phyloP scores from a whole-genome alignment of 257 asterid genomes.

The Scutellaria baicalensis region DNA sequence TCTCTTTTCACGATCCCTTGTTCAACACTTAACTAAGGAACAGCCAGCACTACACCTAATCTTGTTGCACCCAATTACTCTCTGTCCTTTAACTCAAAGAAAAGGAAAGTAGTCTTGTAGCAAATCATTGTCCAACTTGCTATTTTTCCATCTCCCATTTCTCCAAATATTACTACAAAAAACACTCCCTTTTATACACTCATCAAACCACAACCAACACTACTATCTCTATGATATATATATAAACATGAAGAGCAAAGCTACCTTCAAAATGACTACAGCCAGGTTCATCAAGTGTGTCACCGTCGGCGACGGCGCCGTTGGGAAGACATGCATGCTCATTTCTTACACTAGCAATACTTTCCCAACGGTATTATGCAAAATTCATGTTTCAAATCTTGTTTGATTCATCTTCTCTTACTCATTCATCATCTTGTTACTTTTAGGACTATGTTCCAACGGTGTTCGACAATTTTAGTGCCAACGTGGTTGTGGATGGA shows the following conservation, averaged over 20 bases:
- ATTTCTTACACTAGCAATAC: constrained; percentile 84
- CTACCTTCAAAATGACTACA: constrained; percentile 36
- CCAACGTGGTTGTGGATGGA: constrained; percentile 89
- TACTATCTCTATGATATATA: background rate
- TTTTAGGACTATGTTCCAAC: constrained; percentile 82
- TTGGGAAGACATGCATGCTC: constrained; percentile 85
- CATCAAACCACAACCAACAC: background rate
- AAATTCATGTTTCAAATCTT: background rate
- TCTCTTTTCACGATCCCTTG: constrained; percentile 29
- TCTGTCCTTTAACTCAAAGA: constrained; percentile 52
- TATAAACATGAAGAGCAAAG: background rate
- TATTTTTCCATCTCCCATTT: constrained; percentile 20
- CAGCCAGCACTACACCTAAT: constrained; percentile 53
- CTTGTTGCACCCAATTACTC: constrained; percentile 13
- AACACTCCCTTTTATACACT: background rate
- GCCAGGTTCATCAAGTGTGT: constrained; percentile 81
- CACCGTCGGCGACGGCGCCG: constrained; percentile 83
- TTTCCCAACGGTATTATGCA: constrained; percentile 49
- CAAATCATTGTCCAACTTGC: constrained; percentile 39
- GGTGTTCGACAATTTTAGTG: constrained; percentile 84
- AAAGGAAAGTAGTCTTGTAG: constrained; percentile 21
- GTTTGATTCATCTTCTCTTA: background rate
- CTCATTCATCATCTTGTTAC: background rate
- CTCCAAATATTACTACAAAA: too few relatives aligned
- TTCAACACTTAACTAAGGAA: constrained; percentile 44